Base-by-base conservation (phyloP, 2,329 filamentous ascomycete genomes). In the Hymenoscyphus repandus region DNA sequence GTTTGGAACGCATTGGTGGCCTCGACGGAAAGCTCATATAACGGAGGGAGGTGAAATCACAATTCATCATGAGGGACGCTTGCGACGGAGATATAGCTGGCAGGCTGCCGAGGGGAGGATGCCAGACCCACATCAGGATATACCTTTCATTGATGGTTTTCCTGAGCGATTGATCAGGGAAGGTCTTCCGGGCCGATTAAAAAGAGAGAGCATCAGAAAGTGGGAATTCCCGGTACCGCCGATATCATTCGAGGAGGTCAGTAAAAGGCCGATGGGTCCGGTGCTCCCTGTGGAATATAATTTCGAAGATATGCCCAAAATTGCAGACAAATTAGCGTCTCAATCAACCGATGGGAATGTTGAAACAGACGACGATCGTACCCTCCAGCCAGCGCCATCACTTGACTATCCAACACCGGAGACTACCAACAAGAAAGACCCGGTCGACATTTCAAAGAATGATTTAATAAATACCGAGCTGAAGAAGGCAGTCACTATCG, bases 1-100 rank as follows among this genome's bases (percentile, higher is more conserved):
- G 13, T 49, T 52, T 51, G 53, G 56, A 37, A 59, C 49, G 51
- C 61, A 59, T 43, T 62, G 62, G 58, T 64, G 62, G 61, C 58
- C 55, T 13, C 51, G 58, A 20, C 51, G 59, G 57, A 63, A 64
- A 50, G 34, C 22, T 36, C 36, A 37, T 31, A 32, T 17, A 17
- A 31, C 33, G 13, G 17, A 6, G 12, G 12, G 31, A 20, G 13
- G 32, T 33, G 22, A 10, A 9, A 20, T 36, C 15, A 38, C 6
- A 32, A 3, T 44, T 13, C 17, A 12, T 17, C 15, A 20, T 36
- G 7, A 17, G 17, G 15, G 27, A 15, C 13, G 12, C 11, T n/a
- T 38, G 11, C 27, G 15, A 10, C 33, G 46, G 27, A 13, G 45
- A 17, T 55, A 58, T 31, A 45, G 48, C n/a, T 45, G 36, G 12